A percentile compares a stretch with the other conserved stretches of the same genome.
These are phyloP conservation scores for Parastagonospora nodorum DNA, from an alignment of 2,329 filamentous ascomycete species.

Conservation along the genomic window DNA sequence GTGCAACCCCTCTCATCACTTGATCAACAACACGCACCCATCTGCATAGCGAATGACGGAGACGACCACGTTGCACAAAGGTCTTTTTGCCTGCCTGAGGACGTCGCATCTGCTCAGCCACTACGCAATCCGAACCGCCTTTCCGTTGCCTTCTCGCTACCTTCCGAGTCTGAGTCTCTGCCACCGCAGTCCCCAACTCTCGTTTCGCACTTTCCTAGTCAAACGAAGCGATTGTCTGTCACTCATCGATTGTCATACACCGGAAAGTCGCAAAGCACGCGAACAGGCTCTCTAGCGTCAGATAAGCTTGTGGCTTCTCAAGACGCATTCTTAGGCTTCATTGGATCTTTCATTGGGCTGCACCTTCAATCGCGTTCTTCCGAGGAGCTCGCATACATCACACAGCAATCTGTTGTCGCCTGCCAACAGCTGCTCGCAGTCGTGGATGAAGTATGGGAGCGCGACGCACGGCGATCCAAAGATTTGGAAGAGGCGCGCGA, in stretches of 20 bases:
- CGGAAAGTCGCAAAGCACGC: conserved; percentile 66
- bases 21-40: conserved; percentile 28
- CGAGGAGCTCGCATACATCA: conserved; percentile 78
- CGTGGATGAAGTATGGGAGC: conserved; percentile 80
- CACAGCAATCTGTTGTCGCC: conserved; percentile 80
- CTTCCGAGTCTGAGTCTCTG: conserved; percentile 43
- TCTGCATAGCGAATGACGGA: conserved; percentile 53
- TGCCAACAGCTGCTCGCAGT: conserved; percentile 80
- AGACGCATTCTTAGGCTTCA: conserved; percentile 85
- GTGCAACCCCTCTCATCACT: conserved; percentile 34
- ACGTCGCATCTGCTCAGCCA: conserved; percentile 36
- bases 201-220: conserved; percentile 30
- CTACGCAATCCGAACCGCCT: conserved; percentile 35
- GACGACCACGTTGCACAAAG: conserved; percentile 41
- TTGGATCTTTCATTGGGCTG: conserved; percentile 92
- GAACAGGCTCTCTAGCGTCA: conserved; percentile 77
- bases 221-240: conserved; percentile 56
- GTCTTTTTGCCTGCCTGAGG: conserved; percentile 27
- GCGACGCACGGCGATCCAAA: conserved; percentile 71
- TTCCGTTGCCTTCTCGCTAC: conserved; percentile 46
- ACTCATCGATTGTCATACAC: conserved; percentile 79
- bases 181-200: conserved; percentile 39
- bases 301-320: conserved; percentile 79
- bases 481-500: conserved; percentile 71
- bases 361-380: conserved; percentile 92